Conservation (phyloP, 192 early-diverging fungal genomes). For the Rhizophagus prolifer region DNA sequence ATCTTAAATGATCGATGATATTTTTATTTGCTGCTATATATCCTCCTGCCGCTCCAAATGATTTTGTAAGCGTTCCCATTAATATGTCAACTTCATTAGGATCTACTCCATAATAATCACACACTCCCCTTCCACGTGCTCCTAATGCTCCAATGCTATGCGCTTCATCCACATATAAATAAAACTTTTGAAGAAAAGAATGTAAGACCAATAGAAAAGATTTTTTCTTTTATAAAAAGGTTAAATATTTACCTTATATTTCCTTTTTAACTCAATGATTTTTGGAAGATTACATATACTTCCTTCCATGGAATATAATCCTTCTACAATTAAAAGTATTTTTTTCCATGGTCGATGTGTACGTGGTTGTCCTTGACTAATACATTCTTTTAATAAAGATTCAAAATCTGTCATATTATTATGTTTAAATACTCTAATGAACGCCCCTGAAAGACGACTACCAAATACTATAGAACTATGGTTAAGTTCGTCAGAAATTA, state of each 20-base stretch:
- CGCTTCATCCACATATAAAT: slow-evolving; percentile 96
- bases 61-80: slow-evolving; percentile 99
- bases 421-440: slow-evolving; percentile 92
- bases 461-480: slow-evolving; percentile 94
- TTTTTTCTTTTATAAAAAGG: background rate
- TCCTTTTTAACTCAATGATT: slow-evolving; percentile 82
- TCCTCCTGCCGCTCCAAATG: slow-evolving; percentile 95
- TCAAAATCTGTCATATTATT: slow-evolving; percentile 85
- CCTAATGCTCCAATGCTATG: slow-evolving; percentile 96
- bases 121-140: slow-evolving; percentile 90
- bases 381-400: slow-evolving; percentile 76
- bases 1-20: slow-evolving; percentile 78
- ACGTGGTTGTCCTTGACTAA: slow-evolving; percentile 94
- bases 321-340: slow-evolving; percentile 95
- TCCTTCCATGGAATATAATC: slow-evolving; percentile 98
- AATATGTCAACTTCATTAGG: slow-evolving; percentile 88
- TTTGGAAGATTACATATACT: slow-evolving; percentile 85
- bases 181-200: slow-evolving; percentile 55
- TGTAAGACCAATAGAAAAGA: background rate
- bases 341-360: slow-evolving; percentile 99
- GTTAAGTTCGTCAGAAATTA: slow-evolving; percentile 95
- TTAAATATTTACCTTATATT: slow-evolving; percentile 69
- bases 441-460: slow-evolving; percentile 85
- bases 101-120: slow-evolving; percentile 93
- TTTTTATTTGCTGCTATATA: slow-evolving; percentile 79